Evolutionary conservation across 2,329 filamentous ascomycete genomes (phyloP).

Genomic region (Calycina marina): DNA sequence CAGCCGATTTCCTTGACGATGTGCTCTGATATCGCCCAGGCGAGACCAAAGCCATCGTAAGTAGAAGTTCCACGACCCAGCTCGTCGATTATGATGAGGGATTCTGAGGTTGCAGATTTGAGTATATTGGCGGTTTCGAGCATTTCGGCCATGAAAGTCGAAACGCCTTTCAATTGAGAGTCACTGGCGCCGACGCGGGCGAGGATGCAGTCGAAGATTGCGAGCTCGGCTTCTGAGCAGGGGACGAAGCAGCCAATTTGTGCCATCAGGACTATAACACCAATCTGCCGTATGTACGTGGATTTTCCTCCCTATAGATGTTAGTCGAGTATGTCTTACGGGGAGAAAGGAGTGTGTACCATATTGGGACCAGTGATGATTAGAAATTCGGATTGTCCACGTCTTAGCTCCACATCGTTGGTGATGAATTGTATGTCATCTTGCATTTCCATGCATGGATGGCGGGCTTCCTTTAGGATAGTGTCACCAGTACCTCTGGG

Average conservation of each 20-base stretch:
- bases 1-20: slow-evolving; percentile 92
- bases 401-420: slow-evolving; percentile 75
- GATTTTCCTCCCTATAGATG: slow-evolving; percentile 98
- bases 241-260: slow-evolving; percentile 95
- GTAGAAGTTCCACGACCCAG: slow-evolving; percentile 92
- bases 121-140: slow-evolving; percentile 96
- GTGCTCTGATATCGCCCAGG: slow-evolving; percentile 97
- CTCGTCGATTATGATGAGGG: slow-evolving; percentile 96
- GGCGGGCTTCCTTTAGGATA: slow-evolving; percentile 78
- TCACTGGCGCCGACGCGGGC: slow-evolving; percentile 92
- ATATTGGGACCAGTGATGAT: slow-evolving; percentile 78
- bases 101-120: slow-evolving; percentile 89
- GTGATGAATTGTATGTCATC: slow-evolving; percentile 98
- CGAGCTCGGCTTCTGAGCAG: slow-evolving; percentile 77
- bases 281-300: slow-evolving; percentile 94
- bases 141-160: slow-evolving; percentile 99
- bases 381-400: slow-evolving; percentile 73
- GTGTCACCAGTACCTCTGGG: slow-evolving; percentile 78
- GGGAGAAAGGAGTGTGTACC: too few species aligned
- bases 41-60: slow-evolving; percentile 96
- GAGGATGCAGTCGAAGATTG: slow-evolving; percentile 92
- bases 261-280: slow-evolving; percentile 92
- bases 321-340: too few species aligned
- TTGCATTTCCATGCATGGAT: slow-evolving; percentile 97
- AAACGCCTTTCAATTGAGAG: slow-evolving; percentile 93